Evolutionary conservation across 176 grass and related monocot genomes (phyloP).

Genomic region (Microstegium vimineum): DNA sequence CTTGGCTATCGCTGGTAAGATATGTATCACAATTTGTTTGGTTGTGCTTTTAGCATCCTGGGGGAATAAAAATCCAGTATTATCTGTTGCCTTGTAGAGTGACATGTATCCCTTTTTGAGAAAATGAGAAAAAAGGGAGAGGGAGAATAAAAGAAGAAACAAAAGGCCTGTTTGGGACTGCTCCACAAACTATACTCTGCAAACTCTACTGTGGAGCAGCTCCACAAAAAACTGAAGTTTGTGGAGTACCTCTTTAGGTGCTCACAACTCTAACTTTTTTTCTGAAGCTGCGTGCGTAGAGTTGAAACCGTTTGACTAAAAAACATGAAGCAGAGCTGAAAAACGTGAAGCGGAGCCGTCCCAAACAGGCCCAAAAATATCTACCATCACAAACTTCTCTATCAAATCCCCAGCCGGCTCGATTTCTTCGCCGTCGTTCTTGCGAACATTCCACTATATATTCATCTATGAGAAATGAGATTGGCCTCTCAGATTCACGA

Average conservation of each 20-base stretch:
- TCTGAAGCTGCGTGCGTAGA: no score
- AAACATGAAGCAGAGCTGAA: no score
- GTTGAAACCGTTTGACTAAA: no score
- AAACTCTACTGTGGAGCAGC: no score
- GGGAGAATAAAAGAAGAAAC: background rate
- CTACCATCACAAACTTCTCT: slow-evolving; percentile 23
- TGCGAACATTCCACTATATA: background rate
- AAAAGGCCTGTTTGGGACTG: no score
- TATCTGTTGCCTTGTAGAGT: background rate
- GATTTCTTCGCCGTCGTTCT: background rate
- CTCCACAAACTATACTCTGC: no score
- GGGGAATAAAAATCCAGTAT: background rate
- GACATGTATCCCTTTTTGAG: background rate
- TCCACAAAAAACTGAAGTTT: no score
- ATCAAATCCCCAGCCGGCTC: background rate
- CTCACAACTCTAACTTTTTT: no score
- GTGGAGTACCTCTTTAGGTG: no score
- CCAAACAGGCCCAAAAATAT: no score
- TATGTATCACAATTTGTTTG: background rate
- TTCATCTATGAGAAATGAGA: background rate
- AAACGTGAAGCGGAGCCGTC: no score
- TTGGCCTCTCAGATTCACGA: background rate
- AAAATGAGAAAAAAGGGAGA: background rate
- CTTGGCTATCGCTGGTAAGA: background rate
- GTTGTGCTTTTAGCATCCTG: slow-evolving; percentile 2